A percentile compares a stretch with the other conserved stretches of the same genome.
Evolutionary conservation across 352 stramenopile species (phyloP).

Genomic region (Stramenopiles sp.): DNA sequence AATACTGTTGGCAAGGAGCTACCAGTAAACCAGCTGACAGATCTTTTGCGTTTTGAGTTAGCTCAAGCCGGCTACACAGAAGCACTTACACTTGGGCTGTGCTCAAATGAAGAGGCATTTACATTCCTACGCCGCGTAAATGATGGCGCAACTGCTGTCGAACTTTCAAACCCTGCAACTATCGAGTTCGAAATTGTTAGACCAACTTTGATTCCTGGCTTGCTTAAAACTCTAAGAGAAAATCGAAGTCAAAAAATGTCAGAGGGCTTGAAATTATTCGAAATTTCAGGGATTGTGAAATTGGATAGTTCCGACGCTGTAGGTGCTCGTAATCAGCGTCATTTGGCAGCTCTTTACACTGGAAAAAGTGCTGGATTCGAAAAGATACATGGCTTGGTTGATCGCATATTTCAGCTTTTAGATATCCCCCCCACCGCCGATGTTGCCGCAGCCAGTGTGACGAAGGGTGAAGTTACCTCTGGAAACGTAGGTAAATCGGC

Average conservation of each 20-base stretch:
- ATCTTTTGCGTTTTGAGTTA: conserved; percentile 93
- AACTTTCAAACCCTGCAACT: conserved; percentile 92
- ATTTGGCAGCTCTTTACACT: conserved; percentile 86
- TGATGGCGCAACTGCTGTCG: conserved; percentile 62
- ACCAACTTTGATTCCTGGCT: conserved; percentile 87
- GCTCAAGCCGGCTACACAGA: conserved; percentile 89
- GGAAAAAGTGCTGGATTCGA: conserved; percentile 92
- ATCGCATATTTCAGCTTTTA: conserved; percentile 92
- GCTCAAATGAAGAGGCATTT: conserved; percentile 92
- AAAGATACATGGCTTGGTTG: conserved; percentile 95
- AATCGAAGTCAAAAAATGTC: conserved; percentile 82
- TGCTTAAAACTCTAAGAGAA: conserved; percentile 96
- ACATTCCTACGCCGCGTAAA: conserved; percentile 63
- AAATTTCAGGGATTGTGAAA: conserved; percentile 96
- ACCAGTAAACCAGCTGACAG: conserved; percentile 89
- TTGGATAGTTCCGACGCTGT: conserved; percentile 60
- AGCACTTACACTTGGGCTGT: conserved; percentile 89
- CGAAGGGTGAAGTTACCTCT: not conserved
- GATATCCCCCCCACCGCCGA: conserved; percentile 53
- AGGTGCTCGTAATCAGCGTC: conserved; percentile 81
- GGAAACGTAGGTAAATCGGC: conserved; percentile 22
- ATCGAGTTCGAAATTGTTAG: conserved; percentile 97
- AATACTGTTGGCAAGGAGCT: conserved; percentile 82
- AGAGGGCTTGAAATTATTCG: conserved; percentile 93
- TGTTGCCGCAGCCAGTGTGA: conserved; percentile 13